Base-by-base conservation (phyloP, 176 grass and related monocot genomes). In the Rhynchospora breviuscula region DNA sequence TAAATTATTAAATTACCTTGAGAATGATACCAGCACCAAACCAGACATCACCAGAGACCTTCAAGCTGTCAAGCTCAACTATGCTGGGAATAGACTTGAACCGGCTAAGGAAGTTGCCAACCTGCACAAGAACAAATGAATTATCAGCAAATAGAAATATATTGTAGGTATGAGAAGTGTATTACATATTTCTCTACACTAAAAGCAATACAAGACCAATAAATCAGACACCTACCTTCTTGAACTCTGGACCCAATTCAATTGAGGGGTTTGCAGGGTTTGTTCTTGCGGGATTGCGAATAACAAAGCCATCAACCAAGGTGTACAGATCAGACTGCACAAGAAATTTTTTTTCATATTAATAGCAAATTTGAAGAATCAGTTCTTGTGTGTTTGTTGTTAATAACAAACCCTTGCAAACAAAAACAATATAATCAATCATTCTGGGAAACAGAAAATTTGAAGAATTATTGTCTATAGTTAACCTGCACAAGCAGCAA, bases 81-180 rank as follows among this genome's bases (percentile, higher is more conserved):
- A 99, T 99, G 87, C 97, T 99, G 86, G 97, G 97, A 64, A 99
- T 93, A 0, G 97, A 89, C 67, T 99, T 99, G 74, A 99, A 92
- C 35, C 97, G 88, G 13, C 78, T 79, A n/a, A 99, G 93, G 88
- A 93, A 99, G 67, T 90, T 94, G 79, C 70, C 89, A 79, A 99
- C 97, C 97, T 96, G 43, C 18, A 85, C 63, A 47, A 64, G 15
- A 82, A 53, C 18, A 66, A 51, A 54, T 15, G 23, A 81, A 48
- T 25, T 62, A 47, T 10, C 31, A 21, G 35, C 46, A 80, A 60
- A 1, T 6, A 10, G 26, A 29, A 29, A 29, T 29, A 29, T 29
- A 82, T 67, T 26, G 53, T 2, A 67, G 1, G 47, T 65, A 29
- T 29, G 26, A 29, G 26, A 29, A 29, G 26, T 29, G 26, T 29